A percentile compares a stretch with the other conserved stretches of the same genome.
These are phyloP conservation scores for Scytalidium sp. DNA, from an alignment of 2,329 filamentous ascomycete species.

Conservation along the genomic window DNA sequence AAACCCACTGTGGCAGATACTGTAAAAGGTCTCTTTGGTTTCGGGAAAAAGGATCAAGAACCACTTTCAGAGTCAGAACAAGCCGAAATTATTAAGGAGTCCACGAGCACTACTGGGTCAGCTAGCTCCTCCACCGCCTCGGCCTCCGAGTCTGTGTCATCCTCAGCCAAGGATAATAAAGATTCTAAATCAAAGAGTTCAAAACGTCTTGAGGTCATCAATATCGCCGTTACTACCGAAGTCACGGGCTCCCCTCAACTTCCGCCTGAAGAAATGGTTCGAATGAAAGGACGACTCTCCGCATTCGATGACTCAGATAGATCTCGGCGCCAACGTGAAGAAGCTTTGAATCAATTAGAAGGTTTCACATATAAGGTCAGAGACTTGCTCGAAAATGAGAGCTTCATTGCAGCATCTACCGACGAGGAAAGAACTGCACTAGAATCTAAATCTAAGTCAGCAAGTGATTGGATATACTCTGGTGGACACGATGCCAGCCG, in stretches of 20 bases:
- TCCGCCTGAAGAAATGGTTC: slow-evolving; percentile 21
- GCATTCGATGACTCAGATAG: slow-evolving; percentile 86
- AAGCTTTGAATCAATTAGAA: slow-evolving; percentile 90
- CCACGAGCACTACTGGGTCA: slow-evolving; percentile 37
- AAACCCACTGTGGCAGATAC: slow-evolving; percentile 86
- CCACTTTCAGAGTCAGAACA: slow-evolving; percentile 61
- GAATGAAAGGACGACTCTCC: slow-evolving; percentile 60
- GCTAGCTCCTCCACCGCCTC: slow-evolving; percentile 41
- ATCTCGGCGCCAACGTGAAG: slow-evolving; percentile 73
- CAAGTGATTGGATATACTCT: slow-evolving; percentile 88
- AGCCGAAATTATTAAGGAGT: slow-evolving; percentile 35
- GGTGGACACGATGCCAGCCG: slow-evolving; percentile 75
- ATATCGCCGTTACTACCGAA: slow-evolving; percentile 24
- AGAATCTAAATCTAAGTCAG: slow-evolving; percentile 62
- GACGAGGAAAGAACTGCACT: slow-evolving; percentile 64
- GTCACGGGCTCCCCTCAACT: slow-evolving; percentile 24
- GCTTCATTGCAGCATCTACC: slow-evolving; percentile 71
- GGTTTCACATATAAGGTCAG: slow-evolving; percentile 86
- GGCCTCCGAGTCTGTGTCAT: slow-evolving; percentile 42
- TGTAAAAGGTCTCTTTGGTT: slow-evolving; percentile 93
- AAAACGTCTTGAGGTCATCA: slow-evolving; percentile 27
- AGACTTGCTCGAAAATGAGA: slow-evolving; percentile 75
- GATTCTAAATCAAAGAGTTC: slow-evolving; percentile 20
- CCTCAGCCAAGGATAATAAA: slow-evolving; percentile 20
- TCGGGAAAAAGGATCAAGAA: slow-evolving; percentile 84